Percentiles rank a stretch among this genome's conserved stretches.
phyloP scores from a whole-genome alignment of 129 eudicot species.

The Escallonia herrerae region DNA sequence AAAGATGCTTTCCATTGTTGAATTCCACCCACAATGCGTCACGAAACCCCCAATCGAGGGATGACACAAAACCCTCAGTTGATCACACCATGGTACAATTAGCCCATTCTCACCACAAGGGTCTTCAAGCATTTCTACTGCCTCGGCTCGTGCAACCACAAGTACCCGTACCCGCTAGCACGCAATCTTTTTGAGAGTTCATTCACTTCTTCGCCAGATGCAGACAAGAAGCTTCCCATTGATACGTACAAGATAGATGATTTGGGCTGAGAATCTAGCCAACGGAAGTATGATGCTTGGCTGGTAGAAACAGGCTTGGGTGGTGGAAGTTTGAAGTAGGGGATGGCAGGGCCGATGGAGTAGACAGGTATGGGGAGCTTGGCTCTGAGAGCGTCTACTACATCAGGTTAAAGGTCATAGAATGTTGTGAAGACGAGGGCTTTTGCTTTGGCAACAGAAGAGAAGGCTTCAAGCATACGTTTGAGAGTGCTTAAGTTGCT shows the following conservation, averaged over 20 bases:
- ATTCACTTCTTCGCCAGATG: conserved; percentile 17
- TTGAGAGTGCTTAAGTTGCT: background rate
- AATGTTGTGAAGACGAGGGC: background rate
- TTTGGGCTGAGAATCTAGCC: conserved; percentile 28
- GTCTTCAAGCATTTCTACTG: background rate
- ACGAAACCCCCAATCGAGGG: background rate
- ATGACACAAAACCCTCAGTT: background rate
- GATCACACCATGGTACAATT: conserved; percentile 12
- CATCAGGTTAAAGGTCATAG: background rate
- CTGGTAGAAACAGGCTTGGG: background rate
- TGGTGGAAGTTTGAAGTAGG: background rate
- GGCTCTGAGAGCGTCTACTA: background rate
- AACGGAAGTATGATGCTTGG: background rate
- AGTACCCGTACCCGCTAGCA: conserved; percentile 13
- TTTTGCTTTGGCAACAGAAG: background rate
- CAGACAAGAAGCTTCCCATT: conserved; percentile 24
- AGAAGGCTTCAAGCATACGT: background rate
- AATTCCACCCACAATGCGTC: conserved; percentile 12
- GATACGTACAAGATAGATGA: conserved; percentile 21
- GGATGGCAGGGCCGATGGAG: background rate
- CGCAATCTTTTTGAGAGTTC: conserved; percentile 18
- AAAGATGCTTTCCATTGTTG: background rate
- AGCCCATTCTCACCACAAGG: conserved; percentile 8
- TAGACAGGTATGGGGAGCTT: background rate
- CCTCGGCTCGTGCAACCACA: conserved; percentile 18